Percentiles rank a stretch among this genome's conserved stretches.
Evolutionary conservation across 345 rosid genomes (phyloP).

Genomic region (Eucalyptus cloeziana): DNA sequence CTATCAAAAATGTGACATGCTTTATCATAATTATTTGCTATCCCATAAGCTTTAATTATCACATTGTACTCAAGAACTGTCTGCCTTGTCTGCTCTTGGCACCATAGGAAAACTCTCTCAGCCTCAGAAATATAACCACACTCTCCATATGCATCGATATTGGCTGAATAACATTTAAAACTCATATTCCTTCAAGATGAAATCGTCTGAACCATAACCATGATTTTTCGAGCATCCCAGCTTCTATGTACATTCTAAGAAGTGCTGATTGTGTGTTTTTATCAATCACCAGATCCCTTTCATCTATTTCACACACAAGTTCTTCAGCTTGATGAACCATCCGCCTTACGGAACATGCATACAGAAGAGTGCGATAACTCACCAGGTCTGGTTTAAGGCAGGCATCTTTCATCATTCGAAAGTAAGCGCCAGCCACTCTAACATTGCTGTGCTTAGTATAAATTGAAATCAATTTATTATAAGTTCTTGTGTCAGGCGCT

Average conservation of each 20-base stretch:
- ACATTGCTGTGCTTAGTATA: constrained; percentile 59
- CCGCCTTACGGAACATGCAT: constrained; percentile 71
- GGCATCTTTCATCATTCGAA: constrained; percentile 53
- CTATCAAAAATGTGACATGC: constrained; percentile 68
- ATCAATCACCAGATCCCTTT: constrained; percentile 53
- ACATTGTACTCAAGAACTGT: constrained; percentile 68
- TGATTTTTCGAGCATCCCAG: constrained; percentile 65
- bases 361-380: constrained; percentile 72
- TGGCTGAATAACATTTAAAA: constrained; percentile 73
- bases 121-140: constrained; percentile 51
- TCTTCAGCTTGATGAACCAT: constrained; percentile 74
- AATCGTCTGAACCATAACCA: constrained; percentile 83
- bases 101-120: constrained; percentile 46
- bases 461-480: constrained; percentile 73
- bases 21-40: constrained; percentile 34
- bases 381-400: constrained; percentile 66
- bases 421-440: constrained; percentile 36
- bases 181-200: constrained; percentile 48
- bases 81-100: constrained; percentile 39
- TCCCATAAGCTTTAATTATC: constrained; percentile 88
- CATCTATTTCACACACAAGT: constrained; percentile 59
- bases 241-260: constrained; percentile 75
- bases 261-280: constrained; percentile 86
- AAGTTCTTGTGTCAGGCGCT: constrained; percentile 73
- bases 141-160: constrained; percentile 78